Percentiles rank a stretch among this genome's conserved stretches.
Evolutionary conservation across 306 rosid species (phyloP).

Genomic region (Cicer chorassanicum): DNA sequence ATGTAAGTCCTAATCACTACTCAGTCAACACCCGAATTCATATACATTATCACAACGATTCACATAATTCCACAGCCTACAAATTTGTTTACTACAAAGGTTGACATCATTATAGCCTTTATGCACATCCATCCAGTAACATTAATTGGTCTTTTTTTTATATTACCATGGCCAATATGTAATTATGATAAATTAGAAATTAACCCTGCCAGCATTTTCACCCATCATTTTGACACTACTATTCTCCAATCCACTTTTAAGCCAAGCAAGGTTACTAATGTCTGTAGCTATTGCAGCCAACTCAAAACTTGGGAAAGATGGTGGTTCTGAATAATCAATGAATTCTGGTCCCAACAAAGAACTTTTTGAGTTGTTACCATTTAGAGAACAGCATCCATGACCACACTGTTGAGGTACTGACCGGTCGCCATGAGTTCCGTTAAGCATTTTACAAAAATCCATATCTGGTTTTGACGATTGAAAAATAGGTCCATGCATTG

Average conservation of each 20-base stretch:
- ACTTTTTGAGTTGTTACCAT: constrained; percentile 44
- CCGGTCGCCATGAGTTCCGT: constrained; percentile 56
- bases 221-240: constrained; percentile 71
- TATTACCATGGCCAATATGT: constrained; percentile 55
- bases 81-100: background rate
- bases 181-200: constrained; percentile 55
- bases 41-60: constrained; percentile 47
- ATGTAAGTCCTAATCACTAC: background rate
- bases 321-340: constrained; percentile 74
- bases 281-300: constrained; percentile 93
- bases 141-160: constrained; percentile 1
- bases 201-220: constrained; percentile 59
- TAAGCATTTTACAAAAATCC: constrained; percentile 64
- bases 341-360: constrained; percentile 92
- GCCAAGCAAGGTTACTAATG: constrained; percentile 92
- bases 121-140: constrained; percentile 11
- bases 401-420: constrained; percentile 77
- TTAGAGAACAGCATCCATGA: constrained; percentile 70
- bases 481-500: constrained; percentile 68
- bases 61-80: constrained; percentile 23
- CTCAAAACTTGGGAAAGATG: constrained; percentile 79
- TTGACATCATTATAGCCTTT: constrained; percentile 35
- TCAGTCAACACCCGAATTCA: constrained; percentile 33
- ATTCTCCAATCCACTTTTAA: constrained; percentile 92
- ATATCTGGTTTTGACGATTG: constrained; percentile 63